phyloP scores from a whole-genome alignment of 2,329 filamentous ascomycete genomes.

The Phaeophleospora eucalypticola region DNA sequence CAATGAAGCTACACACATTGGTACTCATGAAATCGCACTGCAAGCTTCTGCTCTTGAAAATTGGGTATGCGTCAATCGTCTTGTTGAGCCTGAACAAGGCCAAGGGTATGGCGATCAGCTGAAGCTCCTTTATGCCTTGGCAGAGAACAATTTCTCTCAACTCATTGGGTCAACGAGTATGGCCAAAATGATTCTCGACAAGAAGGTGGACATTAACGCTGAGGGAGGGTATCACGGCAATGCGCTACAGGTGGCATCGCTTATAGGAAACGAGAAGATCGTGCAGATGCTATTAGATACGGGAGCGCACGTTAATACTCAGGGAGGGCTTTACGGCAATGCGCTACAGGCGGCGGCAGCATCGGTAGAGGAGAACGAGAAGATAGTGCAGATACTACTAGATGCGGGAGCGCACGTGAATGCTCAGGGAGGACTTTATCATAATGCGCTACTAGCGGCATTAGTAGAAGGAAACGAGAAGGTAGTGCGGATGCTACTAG shows the following conservation, averaged over 20 bases:
- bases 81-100: conserved; percentile 27
- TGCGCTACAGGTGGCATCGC: not conserved
- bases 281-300: conserved; percentile 4
- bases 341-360: not conserved
- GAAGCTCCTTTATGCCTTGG: conserved; percentile 37
- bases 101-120: conserved; percentile 25
- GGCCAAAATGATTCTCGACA: not conserved
- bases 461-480: not conserved
- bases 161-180: conserved; percentile 4
- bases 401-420: conserved; percentile 16
- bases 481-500: conserved; percentile 13
- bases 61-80: conserved; percentile 34
- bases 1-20: conserved; percentile 30
- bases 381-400: conserved; percentile 17
- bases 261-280: not conserved
- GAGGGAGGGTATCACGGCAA: not conserved
- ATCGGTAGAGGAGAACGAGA: conserved; percentile 2
- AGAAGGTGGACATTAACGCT: conserved; percentile 10
- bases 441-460: conserved; percentile 15
- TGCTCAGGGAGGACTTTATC: not conserved
- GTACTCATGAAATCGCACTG: conserved; percentile 35
- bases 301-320: conserved; percentile 12
- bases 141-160: conserved; percentile 25
- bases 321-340: not conserved
- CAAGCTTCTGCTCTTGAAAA: conserved; percentile 21